A percentile compares a stretch with the other conserved stretches of the same genome.
Conservation (phyloP, 805 yeast species). For the Saccharomycopsis javanensis region DNA sequence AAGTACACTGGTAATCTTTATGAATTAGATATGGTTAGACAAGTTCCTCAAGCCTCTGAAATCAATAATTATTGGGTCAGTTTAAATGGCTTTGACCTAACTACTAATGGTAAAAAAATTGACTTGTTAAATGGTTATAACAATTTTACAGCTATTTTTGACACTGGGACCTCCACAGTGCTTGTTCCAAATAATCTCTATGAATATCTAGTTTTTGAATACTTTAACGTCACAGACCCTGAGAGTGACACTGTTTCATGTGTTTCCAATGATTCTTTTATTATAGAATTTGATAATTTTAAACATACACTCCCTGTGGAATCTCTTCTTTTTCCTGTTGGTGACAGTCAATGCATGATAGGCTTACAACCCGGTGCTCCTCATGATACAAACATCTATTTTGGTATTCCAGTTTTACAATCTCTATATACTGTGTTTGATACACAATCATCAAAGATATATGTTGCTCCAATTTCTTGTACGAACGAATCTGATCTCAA, state of each 20-base stretch:
- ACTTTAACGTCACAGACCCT: constrained; percentile 7
- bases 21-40: constrained; percentile 5
- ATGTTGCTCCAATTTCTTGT: constrained; percentile 11
- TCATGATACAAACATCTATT: not conserved
- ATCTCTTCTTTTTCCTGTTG: constrained; percentile 8
- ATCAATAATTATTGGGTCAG: constrained; percentile 10
- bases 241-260: constrained; percentile 2
- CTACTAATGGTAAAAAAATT: not conserved
- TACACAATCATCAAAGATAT: constrained; percentile 6
- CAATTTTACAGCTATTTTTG: constrained; percentile 7
- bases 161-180: constrained; percentile 8
- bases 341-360: constrained; percentile 5
- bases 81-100: constrained; percentile 1
- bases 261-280: constrained; percentile 9
- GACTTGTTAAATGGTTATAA: not conserved
- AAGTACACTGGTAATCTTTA: constrained; percentile 36
- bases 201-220: constrained; percentile 1
- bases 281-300: constrained; percentile 6
- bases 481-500: constrained; percentile 1
- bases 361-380: constrained; percentile 2
- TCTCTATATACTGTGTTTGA: constrained; percentile 14
- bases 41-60: not conserved
- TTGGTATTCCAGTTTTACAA: constrained; percentile 14
- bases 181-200: constrained; percentile 5
- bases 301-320: constrained; percentile 2